These are phyloP conservation scores for Cladosporium sp. DNA, from an alignment of 2,329 filamentous ascomycete species.

Conservation along the genomic window DNA sequence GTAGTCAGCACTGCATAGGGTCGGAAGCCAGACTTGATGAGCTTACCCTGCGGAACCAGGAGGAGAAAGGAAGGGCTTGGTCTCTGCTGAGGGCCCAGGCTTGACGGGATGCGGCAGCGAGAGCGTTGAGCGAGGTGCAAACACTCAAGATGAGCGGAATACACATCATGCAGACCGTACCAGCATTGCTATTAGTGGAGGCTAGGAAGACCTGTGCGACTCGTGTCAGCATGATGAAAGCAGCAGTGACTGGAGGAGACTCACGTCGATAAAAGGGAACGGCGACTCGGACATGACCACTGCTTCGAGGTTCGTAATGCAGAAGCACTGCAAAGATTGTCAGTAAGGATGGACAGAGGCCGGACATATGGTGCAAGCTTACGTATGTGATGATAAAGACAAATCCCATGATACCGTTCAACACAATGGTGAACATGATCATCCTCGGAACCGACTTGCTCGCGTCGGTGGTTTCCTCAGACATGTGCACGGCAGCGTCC, in stretches of 20 bases:
- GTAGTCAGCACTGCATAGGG: background rate
- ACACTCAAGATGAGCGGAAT: slow-evolving; percentile 8
- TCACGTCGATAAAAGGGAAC: slow-evolving; percentile 11
- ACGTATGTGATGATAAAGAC: slow-evolving; percentile 21
- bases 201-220: slow-evolving; percentile 7
- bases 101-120: slow-evolving; percentile 9
- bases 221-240: background rate
- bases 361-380: background rate
- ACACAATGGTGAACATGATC: slow-evolving; percentile 24
- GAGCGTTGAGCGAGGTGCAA: slow-evolving; percentile 10
- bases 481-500: slow-evolving; percentile 27
- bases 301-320: slow-evolving; percentile 11
- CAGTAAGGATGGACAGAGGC: background rate
- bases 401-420: slow-evolving; percentile 20
- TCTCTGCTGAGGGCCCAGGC: slow-evolving; percentile 7
- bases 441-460: slow-evolving; percentile 23
- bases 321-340: slow-evolving; percentile 1
- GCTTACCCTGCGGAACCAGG: slow-evolving; percentile 11
- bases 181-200: slow-evolving; percentile 4
- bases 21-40: background rate
- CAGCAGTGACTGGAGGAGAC: background rate
- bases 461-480: slow-evolving; percentile 27
- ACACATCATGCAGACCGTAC: slow-evolving; percentile 1
- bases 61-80: slow-evolving; percentile 7
- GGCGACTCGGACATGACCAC: background rate